phyloP scores from a whole-genome alignment of 768 basidiomycete species.

The Collybia sordida region DNA sequence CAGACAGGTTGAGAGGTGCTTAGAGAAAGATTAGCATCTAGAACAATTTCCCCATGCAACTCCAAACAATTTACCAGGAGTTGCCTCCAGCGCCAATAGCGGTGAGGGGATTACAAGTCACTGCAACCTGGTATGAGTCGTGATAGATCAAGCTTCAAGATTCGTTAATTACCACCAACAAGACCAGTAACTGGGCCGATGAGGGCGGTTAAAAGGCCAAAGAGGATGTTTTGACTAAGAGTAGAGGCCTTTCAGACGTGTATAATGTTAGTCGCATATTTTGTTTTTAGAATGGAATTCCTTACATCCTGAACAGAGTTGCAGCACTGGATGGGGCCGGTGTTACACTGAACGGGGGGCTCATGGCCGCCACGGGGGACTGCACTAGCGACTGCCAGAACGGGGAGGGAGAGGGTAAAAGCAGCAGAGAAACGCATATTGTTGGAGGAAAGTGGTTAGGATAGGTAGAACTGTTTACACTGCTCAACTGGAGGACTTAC shows the following conservation, averaged over 20 bases:
- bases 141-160: no score
- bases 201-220: conserved; percentile 6
- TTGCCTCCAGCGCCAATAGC: conserved; percentile 11
- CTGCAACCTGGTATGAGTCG: no score
- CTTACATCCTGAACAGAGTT: conserved; percentile 13
- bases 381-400: conserved; percentile 9
- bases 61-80: conserved; percentile 11
- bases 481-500: background rate
- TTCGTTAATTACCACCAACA: conserved; percentile 19
- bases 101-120: conserved; percentile 10
- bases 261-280: no score
- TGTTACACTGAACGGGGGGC: conserved; percentile 13
- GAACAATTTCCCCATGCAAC: no score
- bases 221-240: background rate
- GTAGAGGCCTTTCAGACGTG: background rate
- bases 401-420: conserved; percentile 3
- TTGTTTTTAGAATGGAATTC: background rate
- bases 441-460: background rate
- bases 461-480: no score
- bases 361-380: conserved; percentile 10
- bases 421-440: conserved; percentile 12
- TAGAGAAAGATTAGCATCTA: background rate
- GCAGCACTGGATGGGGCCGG: conserved; percentile 17
- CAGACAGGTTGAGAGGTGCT: conserved; percentile 16
- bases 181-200: conserved; percentile 3